These are phyloP conservation scores for Yamadazyma aaseri DNA, from an alignment of 1,139 yeast genomes.

Conservation along the genomic window DNA sequence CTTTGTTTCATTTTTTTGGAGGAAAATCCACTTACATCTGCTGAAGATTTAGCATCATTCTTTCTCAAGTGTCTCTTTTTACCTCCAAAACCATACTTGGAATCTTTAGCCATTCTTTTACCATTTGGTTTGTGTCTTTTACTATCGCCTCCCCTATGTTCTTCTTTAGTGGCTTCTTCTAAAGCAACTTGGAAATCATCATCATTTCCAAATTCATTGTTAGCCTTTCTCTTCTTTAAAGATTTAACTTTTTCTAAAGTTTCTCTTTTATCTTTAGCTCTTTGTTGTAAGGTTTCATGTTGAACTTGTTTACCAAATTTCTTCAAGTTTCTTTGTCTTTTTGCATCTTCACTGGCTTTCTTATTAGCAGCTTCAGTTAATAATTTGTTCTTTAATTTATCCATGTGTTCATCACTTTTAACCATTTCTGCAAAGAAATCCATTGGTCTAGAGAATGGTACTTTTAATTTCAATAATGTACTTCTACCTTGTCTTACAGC, in stretches of 20 bases:
- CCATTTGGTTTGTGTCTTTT: slow-evolving; percentile 57
- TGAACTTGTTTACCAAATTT: slow-evolving; percentile 98
- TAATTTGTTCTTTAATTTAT: slow-evolving; percentile 78
- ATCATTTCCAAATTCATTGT: slow-evolving; percentile 64
- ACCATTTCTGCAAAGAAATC: slow-evolving; percentile 99
- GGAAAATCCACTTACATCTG: slow-evolving; percentile 66
- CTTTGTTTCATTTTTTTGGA: slow-evolving; percentile 59
- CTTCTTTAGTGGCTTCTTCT: slow-evolving; percentile 75
- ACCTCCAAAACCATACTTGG: slow-evolving; percentile 68
- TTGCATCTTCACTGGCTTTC: slow-evolving; percentile 91
- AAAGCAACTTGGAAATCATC: slow-evolving; percentile 73
- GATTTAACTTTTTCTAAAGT: slow-evolving; percentile 87
- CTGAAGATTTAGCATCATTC: slow-evolving; percentile 73
- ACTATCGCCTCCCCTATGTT: slow-evolving; percentile 29
- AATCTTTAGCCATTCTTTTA: slow-evolving; percentile 61
- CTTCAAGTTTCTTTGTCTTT: slow-evolving; percentile 91
- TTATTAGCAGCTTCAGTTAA: slow-evolving; percentile 84
- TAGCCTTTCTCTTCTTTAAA: slow-evolving; percentile 82
- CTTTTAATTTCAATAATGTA: slow-evolving; percentile 61
- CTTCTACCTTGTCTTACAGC: slow-evolving; percentile 77
- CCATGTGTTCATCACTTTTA: slow-evolving; percentile 98
- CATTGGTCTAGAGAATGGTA: slow-evolving; percentile 88
- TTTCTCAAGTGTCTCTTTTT: slow-evolving; percentile 70
- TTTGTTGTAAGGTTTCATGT: slow-evolving; percentile 86
- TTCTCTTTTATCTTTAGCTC: slow-evolving; percentile 92